Evolutionary conservation across 306 rosid species (phyloP).

Genomic region (Prunus fruticosa): DNA sequence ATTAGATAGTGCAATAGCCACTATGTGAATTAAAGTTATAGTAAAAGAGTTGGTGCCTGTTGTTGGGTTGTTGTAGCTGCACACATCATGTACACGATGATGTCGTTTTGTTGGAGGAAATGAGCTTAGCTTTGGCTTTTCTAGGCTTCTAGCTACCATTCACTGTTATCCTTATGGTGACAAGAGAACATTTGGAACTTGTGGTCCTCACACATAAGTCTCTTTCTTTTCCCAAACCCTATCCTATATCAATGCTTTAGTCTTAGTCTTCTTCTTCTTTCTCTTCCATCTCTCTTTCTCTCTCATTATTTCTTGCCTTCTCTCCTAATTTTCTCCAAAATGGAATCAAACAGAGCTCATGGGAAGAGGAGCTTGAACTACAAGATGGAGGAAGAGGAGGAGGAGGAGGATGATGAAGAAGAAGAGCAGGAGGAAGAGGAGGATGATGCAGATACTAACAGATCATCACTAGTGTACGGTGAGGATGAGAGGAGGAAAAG

Average conservation of each 20-base stretch:
- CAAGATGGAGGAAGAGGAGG: slow-evolving; percentile 33
- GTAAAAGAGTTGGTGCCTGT: background rate
- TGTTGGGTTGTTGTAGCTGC: background rate
- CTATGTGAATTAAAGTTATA: background rate
- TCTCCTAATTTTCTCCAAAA: slow-evolving; percentile 18
- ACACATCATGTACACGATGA: background rate
- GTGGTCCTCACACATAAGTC: slow-evolving; percentile 52
- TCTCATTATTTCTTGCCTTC: background rate
- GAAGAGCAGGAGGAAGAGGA: slow-evolving; percentile 42
- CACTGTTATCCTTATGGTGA: slow-evolving; percentile 32
- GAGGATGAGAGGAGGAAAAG: slow-evolving; percentile 52
- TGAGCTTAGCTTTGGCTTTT: slow-evolving; percentile 3
- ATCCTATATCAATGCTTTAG: slow-evolving; percentile 8
- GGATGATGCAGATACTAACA: slow-evolving; percentile 28
- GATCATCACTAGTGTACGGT: slow-evolving; percentile 25
- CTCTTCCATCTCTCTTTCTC: slow-evolving; percentile 2
- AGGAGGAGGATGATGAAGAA: slow-evolving; percentile 38
- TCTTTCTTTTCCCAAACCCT: slow-evolving; percentile 18
- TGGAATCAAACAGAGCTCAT: slow-evolving; percentile 58
- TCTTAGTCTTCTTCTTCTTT: slow-evolving; percentile 21
- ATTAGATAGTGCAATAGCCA: background rate
- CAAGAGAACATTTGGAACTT: slow-evolving; percentile 26
- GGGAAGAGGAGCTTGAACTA: slow-evolving; percentile 51
- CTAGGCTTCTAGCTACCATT: slow-evolving; percentile 6
- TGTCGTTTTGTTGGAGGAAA: background rate